phyloP scores from a whole-genome alignment of 306 rosid genomes.

The Cucurbita moschata region DNA sequence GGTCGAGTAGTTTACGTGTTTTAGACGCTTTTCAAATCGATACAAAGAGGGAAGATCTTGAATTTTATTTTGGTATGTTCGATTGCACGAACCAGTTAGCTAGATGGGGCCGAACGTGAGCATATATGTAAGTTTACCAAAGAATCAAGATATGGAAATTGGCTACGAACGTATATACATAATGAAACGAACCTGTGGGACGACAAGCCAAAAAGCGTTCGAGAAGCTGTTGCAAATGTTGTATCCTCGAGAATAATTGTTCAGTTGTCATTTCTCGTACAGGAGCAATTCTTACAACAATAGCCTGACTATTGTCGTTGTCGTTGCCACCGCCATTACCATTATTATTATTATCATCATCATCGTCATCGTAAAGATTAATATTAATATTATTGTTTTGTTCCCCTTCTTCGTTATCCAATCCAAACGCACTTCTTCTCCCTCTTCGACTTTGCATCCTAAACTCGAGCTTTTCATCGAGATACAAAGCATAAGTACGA shows the following conservation, averaged over 20 bases:
- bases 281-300: conserved; percentile 37
- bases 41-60: not conserved
- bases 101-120: no score
- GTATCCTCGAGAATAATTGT: conserved; percentile 47
- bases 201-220: conserved; percentile 84
- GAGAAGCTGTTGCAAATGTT: conserved; percentile 70
- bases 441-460: conserved; percentile 81
- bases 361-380: not conserved
- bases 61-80: no score
- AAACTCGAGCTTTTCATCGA: conserved; percentile 77
- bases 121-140: no score
- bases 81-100: no score
- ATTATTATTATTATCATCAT: no score
- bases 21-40: not conserved
- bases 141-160: no score
- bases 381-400: not conserved
- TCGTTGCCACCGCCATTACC: not conserved
- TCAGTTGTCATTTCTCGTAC: conserved; percentile 47
- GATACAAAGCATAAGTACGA: conserved; percentile 61
- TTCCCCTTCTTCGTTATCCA: not conserved
- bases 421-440: conserved; percentile 31
- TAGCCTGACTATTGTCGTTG: not conserved
- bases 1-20: not conserved
- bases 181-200: conserved; percentile 58
- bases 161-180: no score